These are phyloP conservation scores for Diaporthe destruens DNA, from an alignment of 2,329 filamentous ascomycete species.

Conservation along the genomic window DNA sequence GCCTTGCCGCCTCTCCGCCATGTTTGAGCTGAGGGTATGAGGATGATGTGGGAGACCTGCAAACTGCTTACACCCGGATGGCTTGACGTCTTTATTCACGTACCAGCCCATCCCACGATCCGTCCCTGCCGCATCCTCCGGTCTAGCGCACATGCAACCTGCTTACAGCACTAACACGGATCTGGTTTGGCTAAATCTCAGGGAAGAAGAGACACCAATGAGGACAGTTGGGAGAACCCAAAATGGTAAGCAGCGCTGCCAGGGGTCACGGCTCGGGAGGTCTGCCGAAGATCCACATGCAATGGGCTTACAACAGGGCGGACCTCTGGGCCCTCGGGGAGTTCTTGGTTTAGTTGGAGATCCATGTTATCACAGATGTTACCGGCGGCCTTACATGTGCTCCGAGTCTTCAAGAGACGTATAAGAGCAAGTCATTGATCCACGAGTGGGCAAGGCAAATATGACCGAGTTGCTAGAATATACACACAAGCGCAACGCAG, in stretches of 20 bases:
- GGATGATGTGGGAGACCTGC: background rate
- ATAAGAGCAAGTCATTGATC: background rate
- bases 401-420: background rate
- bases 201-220: background rate
- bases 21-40: background rate
- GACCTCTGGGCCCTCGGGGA: background rate
- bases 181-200: conserved; percentile 4
- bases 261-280: background rate
- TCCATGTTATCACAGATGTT: background rate
- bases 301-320: conserved; percentile 4
- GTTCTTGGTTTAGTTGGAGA: background rate
- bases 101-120: background rate
- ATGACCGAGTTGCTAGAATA: background rate
- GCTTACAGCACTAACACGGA: conserved; percentile 37
- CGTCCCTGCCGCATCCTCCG: conserved; percentile 4
- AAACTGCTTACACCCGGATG: conserved; percentile 13
- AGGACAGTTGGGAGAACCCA: background rate
- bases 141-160: conserved; percentile 21
- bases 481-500: background rate
- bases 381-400: background rate
- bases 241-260: background rate
- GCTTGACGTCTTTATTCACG: conserved; percentile 7
- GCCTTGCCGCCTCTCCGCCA: background rate
- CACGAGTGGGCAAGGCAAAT: background rate
- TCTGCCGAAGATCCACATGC: conserved; percentile 12